phyloP scores from a whole-genome alignment of 768 basidiomycete genomes.

The Pholiota molesta region DNA sequence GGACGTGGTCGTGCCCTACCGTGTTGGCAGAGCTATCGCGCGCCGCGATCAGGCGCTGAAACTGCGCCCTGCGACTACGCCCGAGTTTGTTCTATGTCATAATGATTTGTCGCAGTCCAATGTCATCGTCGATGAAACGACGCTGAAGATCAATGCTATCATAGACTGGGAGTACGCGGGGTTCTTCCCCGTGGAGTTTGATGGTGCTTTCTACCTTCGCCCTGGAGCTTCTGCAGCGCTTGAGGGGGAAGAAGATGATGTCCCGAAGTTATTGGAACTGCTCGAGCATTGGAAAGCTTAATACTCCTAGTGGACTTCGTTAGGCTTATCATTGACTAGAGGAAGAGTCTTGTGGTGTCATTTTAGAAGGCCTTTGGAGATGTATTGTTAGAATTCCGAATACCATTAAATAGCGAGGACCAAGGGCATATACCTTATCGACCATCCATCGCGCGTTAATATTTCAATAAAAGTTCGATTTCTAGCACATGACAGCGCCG shows the following conservation, averaged over 20 bases:
- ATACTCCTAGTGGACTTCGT: background rate
- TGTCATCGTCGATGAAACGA: background rate
- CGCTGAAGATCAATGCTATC: slow-evolving; percentile 6
- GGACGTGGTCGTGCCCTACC: background rate
- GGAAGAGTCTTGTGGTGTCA: too few relatives aligned
- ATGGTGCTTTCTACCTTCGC: background rate
- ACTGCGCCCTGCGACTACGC: background rate
- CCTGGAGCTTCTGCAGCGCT: background rate
- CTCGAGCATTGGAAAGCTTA: background rate
- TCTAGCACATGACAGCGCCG: too few relatives aligned
- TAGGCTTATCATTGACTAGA: too few relatives aligned
- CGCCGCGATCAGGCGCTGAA: background rate
- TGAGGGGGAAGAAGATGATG: background rate
- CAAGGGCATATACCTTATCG: too few relatives aligned
- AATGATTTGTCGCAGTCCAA: background rate
- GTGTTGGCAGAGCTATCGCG: background rate
- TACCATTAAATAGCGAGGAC: too few relatives aligned
- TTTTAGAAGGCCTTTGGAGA: too few relatives aligned
- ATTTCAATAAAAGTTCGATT: too few relatives aligned
- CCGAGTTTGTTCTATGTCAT: background rate
- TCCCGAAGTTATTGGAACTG: background rate
- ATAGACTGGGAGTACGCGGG: slow-evolving; percentile 13
- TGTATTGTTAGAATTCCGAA: too few relatives aligned
- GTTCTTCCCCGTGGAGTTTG: slow-evolving; percentile 11
- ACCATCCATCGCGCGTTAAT: too few relatives aligned